Percentiles rank a stretch among this genome's conserved stretches.
Conservation (phyloP, 768 basidiomycete species). For the Amyloporia xantha region DNA sequence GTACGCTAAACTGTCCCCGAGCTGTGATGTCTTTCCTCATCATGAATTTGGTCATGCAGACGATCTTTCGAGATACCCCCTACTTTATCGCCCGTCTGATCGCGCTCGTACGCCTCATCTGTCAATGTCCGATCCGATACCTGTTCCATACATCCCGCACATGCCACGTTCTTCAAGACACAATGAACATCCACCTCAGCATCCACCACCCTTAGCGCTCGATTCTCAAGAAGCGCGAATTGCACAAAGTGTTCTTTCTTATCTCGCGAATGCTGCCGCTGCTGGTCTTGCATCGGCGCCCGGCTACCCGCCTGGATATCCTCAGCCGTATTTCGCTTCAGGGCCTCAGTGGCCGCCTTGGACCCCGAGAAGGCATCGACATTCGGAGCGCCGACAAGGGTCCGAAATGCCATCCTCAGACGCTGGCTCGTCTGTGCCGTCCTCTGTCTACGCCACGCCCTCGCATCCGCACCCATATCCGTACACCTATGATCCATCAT, state of each 20-base stretch:
- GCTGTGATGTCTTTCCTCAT: background rate
- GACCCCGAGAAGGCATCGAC: slow-evolving; percentile 15
- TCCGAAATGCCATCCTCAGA: slow-evolving; percentile 15
- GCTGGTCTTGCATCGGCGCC: slow-evolving; percentile 17
- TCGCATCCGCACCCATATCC: slow-evolving; percentile 31
- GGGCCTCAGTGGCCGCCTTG: slow-evolving; percentile 13
- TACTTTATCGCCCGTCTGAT: background rate
- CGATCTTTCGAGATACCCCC: background rate
- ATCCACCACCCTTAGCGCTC: slow-evolving; percentile 3
- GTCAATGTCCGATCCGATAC: background rate
- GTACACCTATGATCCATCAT: slow-evolving; percentile 36
- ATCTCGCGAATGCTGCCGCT: slow-evolving; percentile 27
- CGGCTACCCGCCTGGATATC: slow-evolving; percentile 9
- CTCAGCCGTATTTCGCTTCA: slow-evolving; percentile 13
- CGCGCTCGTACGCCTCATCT: background rate
- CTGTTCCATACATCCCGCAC: slow-evolving; percentile 1
- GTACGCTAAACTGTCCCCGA: slow-evolving; percentile 2
- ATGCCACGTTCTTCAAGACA: slow-evolving; percentile 4
- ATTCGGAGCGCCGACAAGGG: slow-evolving; percentile 15
- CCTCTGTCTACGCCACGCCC: slow-evolving; percentile 31
- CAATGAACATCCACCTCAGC: background rate
- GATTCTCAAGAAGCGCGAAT: slow-evolving; percentile 28
- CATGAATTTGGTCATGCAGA: background rate
- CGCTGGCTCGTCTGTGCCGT: too few species aligned
- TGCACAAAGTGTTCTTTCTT: slow-evolving; percentile 36